These are phyloP conservation scores for Stramenopiles sp. DNA, from an alignment of 352 stramenopile species.

Conservation along the genomic window DNA sequence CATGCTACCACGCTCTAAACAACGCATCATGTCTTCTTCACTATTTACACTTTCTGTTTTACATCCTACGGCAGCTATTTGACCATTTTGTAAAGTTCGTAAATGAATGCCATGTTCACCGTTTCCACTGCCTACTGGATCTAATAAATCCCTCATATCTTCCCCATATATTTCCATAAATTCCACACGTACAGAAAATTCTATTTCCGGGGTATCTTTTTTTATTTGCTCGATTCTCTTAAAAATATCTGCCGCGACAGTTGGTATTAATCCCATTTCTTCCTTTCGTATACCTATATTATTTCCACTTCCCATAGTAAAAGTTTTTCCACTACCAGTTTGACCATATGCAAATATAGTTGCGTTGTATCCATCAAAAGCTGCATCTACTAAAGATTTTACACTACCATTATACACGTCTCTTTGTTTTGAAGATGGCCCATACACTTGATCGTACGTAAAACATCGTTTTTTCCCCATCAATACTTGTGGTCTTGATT, in stretches of 20 bases:
- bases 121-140: constrained; percentile 14
- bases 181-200: constrained; percentile 70
- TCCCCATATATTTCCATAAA: constrained; percentile 98
- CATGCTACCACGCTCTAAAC: constrained; percentile 46
- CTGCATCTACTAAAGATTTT: constrained; percentile 44
- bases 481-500: background rate
- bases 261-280: constrained; percentile 52
- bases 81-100: constrained; percentile 23
- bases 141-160: constrained; percentile 80
- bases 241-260: constrained; percentile 51
- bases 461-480: constrained; percentile 24
- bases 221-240: constrained; percentile 25
- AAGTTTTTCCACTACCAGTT: constrained; percentile 75
- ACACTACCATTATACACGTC: constrained; percentile 52
- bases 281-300: constrained; percentile 23
- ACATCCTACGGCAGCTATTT: constrained; percentile 48
- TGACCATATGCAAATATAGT: constrained; percentile 74
- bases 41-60: constrained; percentile 47
- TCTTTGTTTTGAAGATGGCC: constrained; percentile 38
- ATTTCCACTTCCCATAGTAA: constrained; percentile 67
- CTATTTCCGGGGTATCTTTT: constrained; percentile 26
- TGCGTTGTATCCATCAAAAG: constrained; percentile 64
- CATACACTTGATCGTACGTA: constrained; percentile 64
- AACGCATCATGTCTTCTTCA: constrained; percentile 47
- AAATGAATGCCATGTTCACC: background rate